Conservation (phyloP, 371 early-diverging fungal species). For the Lichtheimia ornata region DNA sequence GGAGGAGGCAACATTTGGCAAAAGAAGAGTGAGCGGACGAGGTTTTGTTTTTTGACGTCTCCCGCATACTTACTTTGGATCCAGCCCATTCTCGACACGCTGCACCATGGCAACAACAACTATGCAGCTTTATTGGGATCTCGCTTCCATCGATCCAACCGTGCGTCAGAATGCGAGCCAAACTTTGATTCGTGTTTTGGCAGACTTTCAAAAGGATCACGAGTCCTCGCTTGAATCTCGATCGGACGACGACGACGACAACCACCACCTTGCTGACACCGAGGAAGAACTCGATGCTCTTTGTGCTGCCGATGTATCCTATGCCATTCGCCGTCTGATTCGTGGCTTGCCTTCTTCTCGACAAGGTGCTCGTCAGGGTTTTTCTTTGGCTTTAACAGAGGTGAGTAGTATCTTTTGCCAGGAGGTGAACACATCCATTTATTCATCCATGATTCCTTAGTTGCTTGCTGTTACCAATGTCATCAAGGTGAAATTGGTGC, state of each 20-base stretch:
- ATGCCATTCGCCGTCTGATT: slow-evolving; percentile 86
- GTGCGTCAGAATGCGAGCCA: slow-evolving; percentile 56
- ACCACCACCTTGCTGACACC: slow-evolving; percentile 27
- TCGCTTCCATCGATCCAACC: slow-evolving; percentile 63
- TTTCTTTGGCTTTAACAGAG: slow-evolving; percentile 91
- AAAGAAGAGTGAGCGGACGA: not conserved
- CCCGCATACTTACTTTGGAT: not conserved
- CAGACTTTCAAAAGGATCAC: slow-evolving; percentile 49
- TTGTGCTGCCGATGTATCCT: slow-evolving; percentile 77
- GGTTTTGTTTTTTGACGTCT: not conserved
- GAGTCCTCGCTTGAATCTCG: slow-evolving; percentile 31
- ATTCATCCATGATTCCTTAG: slow-evolving; percentile 18
- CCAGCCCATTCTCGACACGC: not conserved
- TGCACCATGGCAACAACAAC: slow-evolving; percentile 40
- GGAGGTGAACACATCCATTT: not conserved
- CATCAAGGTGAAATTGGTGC: slow-evolving; percentile 56
- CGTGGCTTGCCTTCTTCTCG: slow-evolving; percentile 87
- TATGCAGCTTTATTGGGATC: slow-evolving; percentile 69
- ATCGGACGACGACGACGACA: slow-evolving; percentile 19
- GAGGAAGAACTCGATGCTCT: slow-evolving; percentile 67
- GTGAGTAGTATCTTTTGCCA: slow-evolving; percentile 27
- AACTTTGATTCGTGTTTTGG: slow-evolving; percentile 45
- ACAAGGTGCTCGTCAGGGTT: slow-evolving; percentile 93
- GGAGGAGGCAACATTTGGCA: not conserved
- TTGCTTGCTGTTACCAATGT: slow-evolving; percentile 43